These are phyloP conservation scores for Haplosporangium gracile DNA, from an alignment of 192 early-diverging fungal species.

Conservation along the genomic window DNA sequence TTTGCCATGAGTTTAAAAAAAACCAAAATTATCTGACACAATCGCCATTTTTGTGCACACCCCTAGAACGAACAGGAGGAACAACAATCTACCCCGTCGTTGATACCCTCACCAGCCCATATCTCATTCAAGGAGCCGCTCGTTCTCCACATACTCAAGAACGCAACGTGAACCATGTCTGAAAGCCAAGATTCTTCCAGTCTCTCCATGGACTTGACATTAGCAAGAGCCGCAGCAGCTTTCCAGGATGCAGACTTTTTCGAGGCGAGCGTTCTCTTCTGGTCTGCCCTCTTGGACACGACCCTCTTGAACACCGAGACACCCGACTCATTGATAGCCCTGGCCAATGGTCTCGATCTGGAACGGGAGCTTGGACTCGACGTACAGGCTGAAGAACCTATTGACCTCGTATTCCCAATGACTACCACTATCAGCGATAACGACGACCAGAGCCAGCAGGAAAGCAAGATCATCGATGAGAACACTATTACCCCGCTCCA, in stretches of 20 bases:
- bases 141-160: background rate
- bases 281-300: constrained; percentile 36
- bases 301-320: background rate
- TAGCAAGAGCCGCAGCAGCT: constrained; percentile 48
- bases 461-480: background rate
- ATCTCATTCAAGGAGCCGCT: background rate
- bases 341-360: constrained; percentile 27
- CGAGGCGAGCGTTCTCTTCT: constrained; percentile 42
- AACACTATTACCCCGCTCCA: constrained; percentile 33
- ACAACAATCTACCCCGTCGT: background rate
- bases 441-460: background rate
- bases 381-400: constrained; percentile 43
- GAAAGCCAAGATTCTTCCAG: background rate
- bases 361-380: constrained; percentile 48
- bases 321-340: constrained; percentile 3
- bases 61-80: background rate
- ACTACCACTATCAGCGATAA: background rate
- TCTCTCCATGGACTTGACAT: constrained; percentile 28
- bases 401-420: constrained; percentile 45
- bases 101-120: background rate
- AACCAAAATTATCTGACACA: background rate
- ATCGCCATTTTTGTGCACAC: background rate
- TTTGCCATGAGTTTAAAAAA: background rate
- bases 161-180: background rate
- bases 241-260: constrained; percentile 56